These are phyloP conservation scores for Agastache rugosa DNA, from an alignment of 257 asterid species.

Conservation along the genomic window DNA sequence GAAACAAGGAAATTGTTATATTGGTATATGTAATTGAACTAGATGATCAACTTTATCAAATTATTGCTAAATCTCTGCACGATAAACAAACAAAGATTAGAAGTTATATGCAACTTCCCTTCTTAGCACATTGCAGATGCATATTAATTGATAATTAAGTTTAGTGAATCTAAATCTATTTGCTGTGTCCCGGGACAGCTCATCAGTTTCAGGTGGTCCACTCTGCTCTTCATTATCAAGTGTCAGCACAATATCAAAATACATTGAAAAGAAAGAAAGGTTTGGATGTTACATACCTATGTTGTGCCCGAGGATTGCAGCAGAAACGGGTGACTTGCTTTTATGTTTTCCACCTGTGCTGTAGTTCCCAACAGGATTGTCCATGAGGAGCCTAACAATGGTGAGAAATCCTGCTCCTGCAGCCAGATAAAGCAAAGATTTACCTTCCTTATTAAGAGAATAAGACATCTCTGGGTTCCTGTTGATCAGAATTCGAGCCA, in stretches of 20 bases:
- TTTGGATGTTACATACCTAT: slow-evolving; percentile 35
- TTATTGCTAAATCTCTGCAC: slow-evolving; percentile 7
- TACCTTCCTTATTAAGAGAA: slow-evolving; percentile 51
- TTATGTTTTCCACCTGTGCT: slow-evolving; percentile 36
- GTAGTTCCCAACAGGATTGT: slow-evolving; percentile 52
- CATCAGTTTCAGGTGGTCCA: neutral
- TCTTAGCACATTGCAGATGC: neutral
- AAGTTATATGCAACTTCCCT: neutral
- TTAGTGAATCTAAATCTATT: neutral
- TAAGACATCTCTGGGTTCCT: slow-evolving; percentile 46
- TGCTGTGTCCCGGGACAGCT: neutral
- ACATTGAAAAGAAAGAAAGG: neutral
- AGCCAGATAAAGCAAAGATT: slow-evolving; percentile 57
- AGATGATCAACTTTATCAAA: slow-evolving; percentile 8
- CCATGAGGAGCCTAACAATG: slow-evolving; percentile 50
- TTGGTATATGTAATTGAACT: neutral
- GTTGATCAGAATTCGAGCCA: slow-evolving; percentile 50
- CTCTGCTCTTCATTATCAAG: neutral
- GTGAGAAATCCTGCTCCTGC: slow-evolving; percentile 63
- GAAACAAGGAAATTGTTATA: neutral
- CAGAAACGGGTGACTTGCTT: slow-evolving; percentile 49
- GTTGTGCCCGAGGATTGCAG: slow-evolving; percentile 44
- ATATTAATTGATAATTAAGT: neutral
- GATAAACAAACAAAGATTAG: neutral
- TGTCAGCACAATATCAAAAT: neutral